phyloP scores from a whole-genome alignment of 441 rosid species.

The Gossypium schwendimanii region DNA sequence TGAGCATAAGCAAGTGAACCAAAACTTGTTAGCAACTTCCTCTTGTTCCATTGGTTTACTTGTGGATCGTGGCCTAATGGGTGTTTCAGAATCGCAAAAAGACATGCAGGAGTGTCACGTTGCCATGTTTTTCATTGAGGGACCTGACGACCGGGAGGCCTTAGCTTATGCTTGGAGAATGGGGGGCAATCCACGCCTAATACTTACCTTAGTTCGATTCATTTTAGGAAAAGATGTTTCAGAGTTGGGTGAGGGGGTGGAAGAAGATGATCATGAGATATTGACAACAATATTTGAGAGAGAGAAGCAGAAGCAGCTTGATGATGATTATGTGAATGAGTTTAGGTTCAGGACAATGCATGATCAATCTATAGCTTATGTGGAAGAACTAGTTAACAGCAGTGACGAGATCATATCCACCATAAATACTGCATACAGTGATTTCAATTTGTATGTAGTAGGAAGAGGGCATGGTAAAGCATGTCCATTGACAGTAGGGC shows the following conservation, averaged over 20 bases:
- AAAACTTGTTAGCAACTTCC: constrained; percentile 27
- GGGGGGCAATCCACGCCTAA: constrained; percentile 25
- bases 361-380: constrained; percentile 19
- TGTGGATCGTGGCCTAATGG: constrained; percentile 40
- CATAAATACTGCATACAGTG: background rate
- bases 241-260: background rate
- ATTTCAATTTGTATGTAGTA: constrained; percentile 12
- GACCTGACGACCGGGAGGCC: constrained; percentile 48
- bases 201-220: constrained; percentile 35
- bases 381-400: constrained; percentile 22
- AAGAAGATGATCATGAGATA: background rate
- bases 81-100: background rate
- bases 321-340: constrained; percentile 33
- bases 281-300: background rate
- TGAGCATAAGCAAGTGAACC: constrained; percentile 28
- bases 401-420: background rate
- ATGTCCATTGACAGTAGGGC: constrained; percentile 8
- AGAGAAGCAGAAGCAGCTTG: constrained; percentile 12
- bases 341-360: constrained; percentile 30
- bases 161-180: constrained; percentile 52
- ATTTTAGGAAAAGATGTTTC: constrained; percentile 18
- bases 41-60: constrained; percentile 49
- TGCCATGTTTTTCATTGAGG: constrained; percentile 41
- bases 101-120: background rate
- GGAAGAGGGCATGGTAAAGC: constrained; percentile 7